These are phyloP conservation scores for Madurella mycetomatis DNA, from an alignment of 2,329 filamentous ascomycete species.

Conservation along the genomic window DNA sequence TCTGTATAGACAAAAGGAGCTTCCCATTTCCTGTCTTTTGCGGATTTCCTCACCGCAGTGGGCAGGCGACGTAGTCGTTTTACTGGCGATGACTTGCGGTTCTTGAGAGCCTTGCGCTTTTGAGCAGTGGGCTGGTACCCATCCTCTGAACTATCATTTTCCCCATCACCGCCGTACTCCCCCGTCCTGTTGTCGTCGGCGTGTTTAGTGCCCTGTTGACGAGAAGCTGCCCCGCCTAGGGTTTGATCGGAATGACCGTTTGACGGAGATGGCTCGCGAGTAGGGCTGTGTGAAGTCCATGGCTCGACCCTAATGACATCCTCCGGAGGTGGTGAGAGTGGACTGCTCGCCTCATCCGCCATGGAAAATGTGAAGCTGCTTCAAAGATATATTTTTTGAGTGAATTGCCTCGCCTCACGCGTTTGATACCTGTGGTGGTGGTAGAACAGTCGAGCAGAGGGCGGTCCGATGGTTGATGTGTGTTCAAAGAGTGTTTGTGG, in stretches of 20 bases:
- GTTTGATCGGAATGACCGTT: not conserved
- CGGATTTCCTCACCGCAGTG: conserved; percentile 23
- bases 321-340: conserved; percentile 14
- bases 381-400: not conserved
- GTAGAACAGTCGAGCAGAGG: too few relatives aligned
- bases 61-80: conserved; percentile 17
- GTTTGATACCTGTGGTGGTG: too few relatives aligned
- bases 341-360: conserved; percentile 1
- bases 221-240: not conserved
- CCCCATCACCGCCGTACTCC: not conserved
- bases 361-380: not conserved
- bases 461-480: too few relatives aligned
- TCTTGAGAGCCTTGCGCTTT: conserved; percentile 13
- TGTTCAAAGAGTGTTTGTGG: too few relatives aligned
- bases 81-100: conserved; percentile 3
- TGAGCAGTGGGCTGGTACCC: conserved; percentile 1
- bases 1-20: conserved; percentile 34
- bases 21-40: conserved; percentile 26
- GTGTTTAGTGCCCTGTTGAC: not conserved
- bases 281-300: not conserved
- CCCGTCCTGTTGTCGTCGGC: not conserved
- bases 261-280: not conserved
- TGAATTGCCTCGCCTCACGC: not conserved
- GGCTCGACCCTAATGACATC: conserved; percentile 6
- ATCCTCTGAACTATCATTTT: not conserved